Percentiles rank a stretch among this genome's conserved stretches.
Conservation (phyloP, 1,139 yeast genomes). For the Candida neerlandica region DNA sequence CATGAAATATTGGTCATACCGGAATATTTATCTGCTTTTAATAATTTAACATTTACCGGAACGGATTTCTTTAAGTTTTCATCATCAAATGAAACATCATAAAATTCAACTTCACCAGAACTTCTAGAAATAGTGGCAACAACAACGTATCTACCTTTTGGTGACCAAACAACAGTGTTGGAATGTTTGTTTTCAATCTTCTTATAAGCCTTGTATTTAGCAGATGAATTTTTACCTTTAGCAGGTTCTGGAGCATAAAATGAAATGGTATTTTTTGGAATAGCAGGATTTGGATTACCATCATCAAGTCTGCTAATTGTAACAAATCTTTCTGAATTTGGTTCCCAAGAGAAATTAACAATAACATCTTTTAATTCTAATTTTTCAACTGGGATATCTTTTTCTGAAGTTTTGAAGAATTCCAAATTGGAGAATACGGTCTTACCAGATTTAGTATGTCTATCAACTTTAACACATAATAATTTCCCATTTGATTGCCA, state of each 20-base stretch:
- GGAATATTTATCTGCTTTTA: conserved; percentile 64
- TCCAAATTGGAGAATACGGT: conserved; percentile 90
- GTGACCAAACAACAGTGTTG: conserved; percentile 85
- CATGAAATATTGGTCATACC: conserved; percentile 87
- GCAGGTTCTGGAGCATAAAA: conserved; percentile 92
- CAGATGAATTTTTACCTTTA: conserved; percentile 82
- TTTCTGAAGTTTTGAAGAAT: conserved; percentile 84
- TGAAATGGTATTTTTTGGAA: conserved; percentile 70
- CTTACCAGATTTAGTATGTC: conserved; percentile 95
- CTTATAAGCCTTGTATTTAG: conserved; percentile 43
- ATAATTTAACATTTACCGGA: conserved; percentile 61
- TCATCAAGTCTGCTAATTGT: conserved; percentile 70
- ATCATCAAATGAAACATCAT: conserved; percentile 83
- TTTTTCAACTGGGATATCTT: conserved; percentile 92
- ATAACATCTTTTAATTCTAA: conserved; percentile 91
- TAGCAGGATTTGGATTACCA: conserved; percentile 65
- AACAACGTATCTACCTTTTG: conserved; percentile 87
- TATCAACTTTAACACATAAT: conserved; percentile 93
- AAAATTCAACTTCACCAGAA: conserved; percentile 77
- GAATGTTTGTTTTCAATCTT: conserved; percentile 63
- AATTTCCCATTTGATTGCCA: conserved; percentile 92
- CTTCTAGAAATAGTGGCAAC: conserved; percentile 71
- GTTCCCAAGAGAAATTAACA: conserved; percentile 94
- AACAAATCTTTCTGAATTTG: conserved; percentile 83
- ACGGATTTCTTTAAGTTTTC: conserved; percentile 47